Base-by-base conservation (phyloP, 2,329 filamentous ascomycete species). In the Trichophyton simii region DNA sequence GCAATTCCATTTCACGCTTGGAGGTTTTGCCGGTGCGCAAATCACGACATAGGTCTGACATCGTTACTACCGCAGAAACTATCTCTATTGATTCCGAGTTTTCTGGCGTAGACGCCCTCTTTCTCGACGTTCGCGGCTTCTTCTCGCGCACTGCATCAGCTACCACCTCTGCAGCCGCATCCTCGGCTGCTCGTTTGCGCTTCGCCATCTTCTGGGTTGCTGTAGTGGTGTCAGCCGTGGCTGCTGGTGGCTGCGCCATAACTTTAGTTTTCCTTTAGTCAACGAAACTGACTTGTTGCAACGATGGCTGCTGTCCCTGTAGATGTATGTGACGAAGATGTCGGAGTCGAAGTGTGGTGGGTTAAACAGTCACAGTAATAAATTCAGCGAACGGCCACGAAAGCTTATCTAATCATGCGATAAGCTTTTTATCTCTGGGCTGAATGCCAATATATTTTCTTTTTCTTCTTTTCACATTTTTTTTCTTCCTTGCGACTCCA, bases 11-110 rank as follows among this genome's bases (percentile, higher is more conserved):
- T 66, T 85, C 83, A 4, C 79, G 77, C 62, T 79, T 77, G 0
- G 83, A 86, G 44, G 79, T 78, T 65, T 78, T 82, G 54, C 83
- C 83, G 0, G 76, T 77, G n/a, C 76, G 73, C 41, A 77, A 71
- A 65, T 82, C 80, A 59, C 76, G 78, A 65, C 78, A 81, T 1
- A 86, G 71, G 54, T 83, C 79, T 36, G 76, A 78, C 83, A 87
- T 86, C 59, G 78, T 82, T 2, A 82, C 75, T 20, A 75, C 72
- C 11, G 77, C 74, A 0, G 82, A 77, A 59, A 82, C 76, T 58
- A 86, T 84, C 71, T 80, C 71, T 6, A 77, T 68, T 11, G 68
- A 66, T 63, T 80, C 79, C 1, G 78, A 75, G 62, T 75, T 75
- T 63, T 80, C 78, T 1, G 79, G 79, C 1, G 77, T 79, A 7